phyloP scores from a whole-genome alignment of 768 basidiomycete species.

The Mycena vulgaris region DNA sequence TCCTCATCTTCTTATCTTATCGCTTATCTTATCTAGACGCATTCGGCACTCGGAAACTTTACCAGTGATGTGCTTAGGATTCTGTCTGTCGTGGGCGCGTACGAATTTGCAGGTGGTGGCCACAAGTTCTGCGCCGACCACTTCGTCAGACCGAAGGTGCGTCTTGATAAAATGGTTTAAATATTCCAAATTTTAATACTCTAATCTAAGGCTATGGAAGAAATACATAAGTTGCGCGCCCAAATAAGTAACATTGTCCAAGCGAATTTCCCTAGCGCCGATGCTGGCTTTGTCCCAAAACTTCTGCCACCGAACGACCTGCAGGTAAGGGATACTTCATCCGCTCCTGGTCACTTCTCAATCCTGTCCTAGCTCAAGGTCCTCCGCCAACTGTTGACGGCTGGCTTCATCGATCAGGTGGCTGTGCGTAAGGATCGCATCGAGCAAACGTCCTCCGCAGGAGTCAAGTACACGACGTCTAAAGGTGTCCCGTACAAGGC shows the following conservation, averaged over 20 bases:
- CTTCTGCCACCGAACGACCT: slow-evolving; percentile 82
- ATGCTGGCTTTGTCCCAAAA: slow-evolving; percentile 73
- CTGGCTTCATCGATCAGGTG: slow-evolving; percentile 96
- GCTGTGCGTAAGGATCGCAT: slow-evolving; percentile 91
- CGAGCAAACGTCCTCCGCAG: slow-evolving; percentile 69
- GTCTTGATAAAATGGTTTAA: slow-evolving; percentile 16
- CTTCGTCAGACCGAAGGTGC: slow-evolving; percentile 91
- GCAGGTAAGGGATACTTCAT: slow-evolving; percentile 67
- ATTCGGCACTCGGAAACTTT: slow-evolving; percentile 84
- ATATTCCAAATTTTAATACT: not conserved
- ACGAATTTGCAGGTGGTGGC: slow-evolving; percentile 90
- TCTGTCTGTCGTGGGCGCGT: slow-evolving; percentile 96
- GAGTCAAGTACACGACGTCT: slow-evolving; percentile 80
- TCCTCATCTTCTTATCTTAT: not conserved
- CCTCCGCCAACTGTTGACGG: slow-evolving; percentile 87
- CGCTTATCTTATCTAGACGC: slow-evolving; percentile 63
- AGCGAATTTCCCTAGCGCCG: slow-evolving; percentile 78
- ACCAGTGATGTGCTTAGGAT: slow-evolving; percentile 90
- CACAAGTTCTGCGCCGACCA: slow-evolving; percentile 88
- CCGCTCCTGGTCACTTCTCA: not conserved
- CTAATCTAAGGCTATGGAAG: slow-evolving; percentile 90
- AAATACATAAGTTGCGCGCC: slow-evolving; percentile 94
- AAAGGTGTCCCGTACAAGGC: slow-evolving; percentile 89
- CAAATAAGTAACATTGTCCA: slow-evolving; percentile 91
- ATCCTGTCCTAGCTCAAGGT: slow-evolving; percentile 80